Evolutionary conservation across 345 rosid genomes (phyloP).

Genomic region (Toxicodendron radicans): DNA sequence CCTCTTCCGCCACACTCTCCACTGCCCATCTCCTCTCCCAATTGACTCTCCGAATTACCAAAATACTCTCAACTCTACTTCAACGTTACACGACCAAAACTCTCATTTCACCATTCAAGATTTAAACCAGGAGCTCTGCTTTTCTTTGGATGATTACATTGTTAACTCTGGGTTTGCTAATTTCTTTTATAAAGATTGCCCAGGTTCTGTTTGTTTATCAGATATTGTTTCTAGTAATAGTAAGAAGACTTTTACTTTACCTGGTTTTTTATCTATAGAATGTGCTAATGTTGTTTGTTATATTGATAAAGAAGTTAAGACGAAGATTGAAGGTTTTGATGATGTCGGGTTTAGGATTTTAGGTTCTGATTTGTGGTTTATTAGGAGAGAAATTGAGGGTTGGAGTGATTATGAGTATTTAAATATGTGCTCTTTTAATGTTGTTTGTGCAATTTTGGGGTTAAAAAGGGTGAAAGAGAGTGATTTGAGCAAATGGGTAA

Average conservation of each 20-base stretch:
- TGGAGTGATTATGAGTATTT: constrained; percentile 79
- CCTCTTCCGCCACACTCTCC: constrained; percentile 71
- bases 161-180: constrained; percentile 35
- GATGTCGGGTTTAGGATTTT: constrained; percentile 32
- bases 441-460: constrained; percentile 43
- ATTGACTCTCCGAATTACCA: constrained; percentile 49
- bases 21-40: constrained; percentile 55
- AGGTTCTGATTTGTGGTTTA: constrained; percentile 62
- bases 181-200: constrained; percentile 69
- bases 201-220: constrained; percentile 55
- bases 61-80: constrained; percentile 35
- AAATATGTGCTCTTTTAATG: constrained; percentile 43
- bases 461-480: constrained; percentile 27
- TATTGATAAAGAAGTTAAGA: constrained; percentile 20
- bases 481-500: constrained; percentile 55
- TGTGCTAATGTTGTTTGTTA: constrained; percentile 47
- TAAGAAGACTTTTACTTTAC: constrained; percentile 44
- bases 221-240: constrained; percentile 27
- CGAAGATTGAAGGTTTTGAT: constrained; percentile 15
- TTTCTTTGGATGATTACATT: constrained; percentile 53
- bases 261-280: constrained; percentile 52
- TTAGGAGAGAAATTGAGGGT: constrained; percentile 53
- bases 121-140: constrained; percentile 34
- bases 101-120: constrained; percentile 18
- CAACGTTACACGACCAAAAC: constrained; percentile 12